Evolutionary conservation across 768 basidiomycete genomes (phyloP).

Genomic region (Exidia glandulosa): DNA sequence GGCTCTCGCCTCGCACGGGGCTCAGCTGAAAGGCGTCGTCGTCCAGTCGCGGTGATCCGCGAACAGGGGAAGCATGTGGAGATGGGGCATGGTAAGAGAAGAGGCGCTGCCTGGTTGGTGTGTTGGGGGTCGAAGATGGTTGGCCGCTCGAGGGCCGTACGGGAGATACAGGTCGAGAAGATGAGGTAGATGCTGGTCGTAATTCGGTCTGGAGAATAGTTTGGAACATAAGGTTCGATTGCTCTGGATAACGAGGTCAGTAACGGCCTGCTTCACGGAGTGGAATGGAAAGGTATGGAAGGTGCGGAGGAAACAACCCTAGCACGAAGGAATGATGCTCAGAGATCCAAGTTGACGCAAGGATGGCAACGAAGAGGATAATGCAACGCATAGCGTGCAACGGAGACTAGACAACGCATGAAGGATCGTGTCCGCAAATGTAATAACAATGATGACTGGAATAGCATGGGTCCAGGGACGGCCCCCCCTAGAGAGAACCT

Average conservation of each 20-base stretch:
- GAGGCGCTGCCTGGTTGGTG: slow-evolving; percentile 34
- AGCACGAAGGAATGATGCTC: slow-evolving; percentile 8
- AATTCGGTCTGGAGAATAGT: slow-evolving; percentile 70
- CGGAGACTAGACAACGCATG: neutral
- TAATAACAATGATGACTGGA: too few species aligned
- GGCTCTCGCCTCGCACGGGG: slow-evolving; percentile 76
- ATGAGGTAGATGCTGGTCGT: slow-evolving; percentile 59
- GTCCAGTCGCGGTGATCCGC: slow-evolving; percentile 50
- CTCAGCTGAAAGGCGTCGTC: slow-evolving; percentile 86
- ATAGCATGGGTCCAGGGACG: too few species aligned
- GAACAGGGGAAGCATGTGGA: slow-evolving; percentile 10
- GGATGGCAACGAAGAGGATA: slow-evolving; percentile 10
- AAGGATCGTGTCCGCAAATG: too few species aligned
- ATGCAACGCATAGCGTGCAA: neutral
- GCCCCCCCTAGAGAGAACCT: too few species aligned
- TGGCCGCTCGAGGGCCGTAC: slow-evolving; percentile 36
- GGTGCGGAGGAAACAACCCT: slow-evolving; percentile 8
- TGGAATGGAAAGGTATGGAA: slow-evolving; percentile 12
- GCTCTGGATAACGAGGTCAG: slow-evolving; percentile 36
- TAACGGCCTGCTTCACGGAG: neutral
- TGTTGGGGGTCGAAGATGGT: slow-evolving; percentile 38
- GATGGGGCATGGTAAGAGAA: slow-evolving; percentile 18
- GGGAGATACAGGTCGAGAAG: slow-evolving; percentile 54
- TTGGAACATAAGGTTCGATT: slow-evolving; percentile 75
- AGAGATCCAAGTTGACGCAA: slow-evolving; percentile 2